phyloP scores from a whole-genome alignment of 202 grass and related monocot species.

The Brachypodium distachyon region DNA sequence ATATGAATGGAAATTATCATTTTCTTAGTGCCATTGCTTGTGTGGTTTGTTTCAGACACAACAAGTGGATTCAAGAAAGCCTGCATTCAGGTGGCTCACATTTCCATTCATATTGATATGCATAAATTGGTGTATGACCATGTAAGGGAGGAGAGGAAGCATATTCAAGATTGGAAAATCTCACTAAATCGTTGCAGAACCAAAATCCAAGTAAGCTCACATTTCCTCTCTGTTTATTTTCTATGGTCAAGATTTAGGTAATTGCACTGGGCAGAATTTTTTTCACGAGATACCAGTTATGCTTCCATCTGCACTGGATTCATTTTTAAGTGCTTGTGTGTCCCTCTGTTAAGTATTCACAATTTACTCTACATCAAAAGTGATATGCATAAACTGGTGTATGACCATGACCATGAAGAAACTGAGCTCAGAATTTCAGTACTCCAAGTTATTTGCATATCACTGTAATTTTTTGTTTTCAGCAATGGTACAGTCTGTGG shows the following conservation, averaged over 20 bases:
- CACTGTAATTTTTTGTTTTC: too few relatives aligned
- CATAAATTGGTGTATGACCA: too few relatives aligned
- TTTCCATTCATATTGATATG: too few relatives aligned
- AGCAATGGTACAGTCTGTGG: too few relatives aligned
- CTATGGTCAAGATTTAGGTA: neutral
- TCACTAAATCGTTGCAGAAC: slow-evolving; percentile 58
- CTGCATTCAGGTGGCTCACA: slow-evolving; percentile 66
- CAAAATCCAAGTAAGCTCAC: slow-evolving; percentile 60
- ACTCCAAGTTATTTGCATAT: too few relatives aligned
- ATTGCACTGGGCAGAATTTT: neutral
- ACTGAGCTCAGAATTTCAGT: neutral
- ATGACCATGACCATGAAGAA: neutral
- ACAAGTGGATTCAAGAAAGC: slow-evolving; percentile 53
- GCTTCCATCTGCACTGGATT: neutral
- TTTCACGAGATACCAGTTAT: neutral
- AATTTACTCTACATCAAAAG: neutral
- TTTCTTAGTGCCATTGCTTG: neutral
- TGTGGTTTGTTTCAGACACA: slow-evolving; percentile 40
- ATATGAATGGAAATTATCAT: neutral
- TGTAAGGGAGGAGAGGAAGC: slow-evolving; percentile 39
- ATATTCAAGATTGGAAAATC: slow-evolving; percentile 56
- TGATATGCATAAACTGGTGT: neutral
- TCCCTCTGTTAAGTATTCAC: neutral
- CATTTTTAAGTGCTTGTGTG: neutral
- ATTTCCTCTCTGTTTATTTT: neutral